Base-by-base conservation (phyloP, 495 filamentous ascomycete genomes). In the Opeltia flavorubescens region DNA sequence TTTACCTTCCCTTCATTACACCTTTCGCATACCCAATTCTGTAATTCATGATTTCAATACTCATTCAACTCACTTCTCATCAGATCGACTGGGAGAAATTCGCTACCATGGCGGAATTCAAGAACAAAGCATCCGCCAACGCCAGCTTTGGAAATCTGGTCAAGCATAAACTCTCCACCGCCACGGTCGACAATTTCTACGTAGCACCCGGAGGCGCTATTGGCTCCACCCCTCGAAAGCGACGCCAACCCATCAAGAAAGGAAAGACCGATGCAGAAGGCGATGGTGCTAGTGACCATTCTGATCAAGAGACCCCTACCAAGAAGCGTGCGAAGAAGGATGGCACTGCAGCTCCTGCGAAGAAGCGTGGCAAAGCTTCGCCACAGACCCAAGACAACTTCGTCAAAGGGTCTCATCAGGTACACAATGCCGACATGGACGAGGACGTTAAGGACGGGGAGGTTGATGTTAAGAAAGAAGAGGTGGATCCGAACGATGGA, bases 71-170 rank as follows among this genome's bases (percentile, higher is more conserved):
- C 15, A 31, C 12, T n/a, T 15, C 49, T 26, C 2, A 18, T 15
- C 46, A 72, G 68, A 39, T 70, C 13, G 64, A 72, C 52, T 55
- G 48, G 47, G 55, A 62, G 5, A 66, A 65, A 44, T 29, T 72
- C 7, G 59, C 62, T 6, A 24, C 46, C 21, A 47, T 54, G 17
- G 65, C 57, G 23, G 53, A 53, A 15, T 71, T 61, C 52, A 64
- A 63, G 38, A 70, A 52, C 38, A 41, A 34, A 5, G 48, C 49
- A 2, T 65, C 66, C 3, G 66, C 69, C 7, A 46, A 39, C 18
- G 51, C 55, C 23, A 31, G 48, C 9, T 70, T 57, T 28, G 46
- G 47, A 30, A 48, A 42, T 23, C 50, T 59, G 7, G 61, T 54
- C 23, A 59, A 57, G 43, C 62, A 61, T 39, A 48, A 66, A 29